A percentile compares a stretch with the other conserved stretches of the same genome.
Evolutionary conservation across 495 filamentous ascomycete genomes (phyloP).

Genomic region (Rhizodiscina lignyota): DNA sequence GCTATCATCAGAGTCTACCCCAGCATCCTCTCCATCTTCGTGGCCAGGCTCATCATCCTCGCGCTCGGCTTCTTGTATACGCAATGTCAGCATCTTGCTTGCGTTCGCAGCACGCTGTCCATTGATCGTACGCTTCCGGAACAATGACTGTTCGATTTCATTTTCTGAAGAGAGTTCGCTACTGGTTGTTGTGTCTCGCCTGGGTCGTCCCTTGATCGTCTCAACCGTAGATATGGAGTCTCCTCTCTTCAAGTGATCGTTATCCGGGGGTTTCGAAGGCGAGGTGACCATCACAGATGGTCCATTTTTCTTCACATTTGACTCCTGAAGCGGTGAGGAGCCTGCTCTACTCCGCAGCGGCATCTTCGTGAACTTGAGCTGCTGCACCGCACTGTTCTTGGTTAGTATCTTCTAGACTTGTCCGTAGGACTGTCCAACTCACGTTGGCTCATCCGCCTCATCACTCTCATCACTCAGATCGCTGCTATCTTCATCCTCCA

Average conservation of each 20-base stretch:
- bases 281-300: conserved; percentile 21
- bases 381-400: conserved; percentile 33
- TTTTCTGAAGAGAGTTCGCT: conserved; percentile 88
- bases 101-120: conserved; percentile 32
- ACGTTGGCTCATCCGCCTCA: too few species aligned
- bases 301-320: conserved; percentile 22
- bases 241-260: conserved; percentile 41
- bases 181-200: conserved; percentile 77
- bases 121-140: conserved; percentile 43
- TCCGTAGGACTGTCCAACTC: too few species aligned
- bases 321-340: conserved; percentile 45
- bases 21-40: conserved; percentile 39
- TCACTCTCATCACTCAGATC: conserved; percentile 95
- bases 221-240: conserved; percentile 66
- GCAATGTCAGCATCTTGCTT: conserved; percentile 23
- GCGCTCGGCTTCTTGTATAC: conserved; percentile 21
- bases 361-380: conserved; percentile 92
- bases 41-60: conserved; percentile 20
- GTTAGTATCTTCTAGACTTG: conserved; percentile 31
- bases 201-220: conserved; percentile 52
- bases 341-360: conserved; percentile 73
- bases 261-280: conserved; percentile 30
- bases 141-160: conserved; percentile 54
- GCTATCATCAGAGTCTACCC: conserved; percentile 45
- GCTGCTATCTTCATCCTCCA: conserved; percentile 93